phyloP scores from a whole-genome alignment of 495 filamentous ascomycete genomes.

The Achaetomiella virescens region DNA sequence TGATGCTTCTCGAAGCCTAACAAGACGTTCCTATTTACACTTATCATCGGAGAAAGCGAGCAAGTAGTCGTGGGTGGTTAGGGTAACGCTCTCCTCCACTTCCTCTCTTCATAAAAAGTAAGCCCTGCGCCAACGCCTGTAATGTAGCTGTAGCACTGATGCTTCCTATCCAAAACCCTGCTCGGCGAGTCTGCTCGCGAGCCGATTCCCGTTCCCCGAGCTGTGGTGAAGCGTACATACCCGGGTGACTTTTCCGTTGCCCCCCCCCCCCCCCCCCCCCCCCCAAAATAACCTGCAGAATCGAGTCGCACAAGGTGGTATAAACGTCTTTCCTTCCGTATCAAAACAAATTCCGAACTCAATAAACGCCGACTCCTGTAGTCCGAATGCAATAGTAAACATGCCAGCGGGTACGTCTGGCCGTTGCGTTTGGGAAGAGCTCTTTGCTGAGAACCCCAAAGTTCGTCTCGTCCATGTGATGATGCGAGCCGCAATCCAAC shows the following conservation, averaged over 20 bases:
- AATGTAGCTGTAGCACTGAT: constrained; percentile 1
- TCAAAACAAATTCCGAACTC: not conserved
- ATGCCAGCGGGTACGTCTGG: not conserved
- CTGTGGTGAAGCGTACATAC: not conserved
- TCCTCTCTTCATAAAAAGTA: not conserved
- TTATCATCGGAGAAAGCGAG: not conserved
- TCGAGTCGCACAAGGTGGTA: constrained; percentile 10
- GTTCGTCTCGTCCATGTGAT: not conserved
- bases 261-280: too few species aligned
- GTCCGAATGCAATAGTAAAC: not conserved
- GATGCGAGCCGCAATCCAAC: not conserved
- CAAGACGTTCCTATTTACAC: too few species aligned
- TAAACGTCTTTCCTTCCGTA: not conserved
- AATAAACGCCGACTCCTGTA: constrained; percentile 3
- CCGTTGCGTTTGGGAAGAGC: not conserved
- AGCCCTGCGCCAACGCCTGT: constrained; percentile 1
- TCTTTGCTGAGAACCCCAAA: not conserved
- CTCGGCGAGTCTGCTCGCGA: not conserved
- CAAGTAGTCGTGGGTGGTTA: not conserved
- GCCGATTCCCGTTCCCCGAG: not conserved
- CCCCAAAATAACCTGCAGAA: not conserved
- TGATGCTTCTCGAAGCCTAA: too few species aligned
- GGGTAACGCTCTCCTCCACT: not conserved
- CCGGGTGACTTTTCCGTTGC: not conserved
- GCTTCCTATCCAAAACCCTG: constrained; percentile 1